phyloP scores from a whole-genome alignment of 140 eudicot species.

The Flaveria floridana region DNA sequence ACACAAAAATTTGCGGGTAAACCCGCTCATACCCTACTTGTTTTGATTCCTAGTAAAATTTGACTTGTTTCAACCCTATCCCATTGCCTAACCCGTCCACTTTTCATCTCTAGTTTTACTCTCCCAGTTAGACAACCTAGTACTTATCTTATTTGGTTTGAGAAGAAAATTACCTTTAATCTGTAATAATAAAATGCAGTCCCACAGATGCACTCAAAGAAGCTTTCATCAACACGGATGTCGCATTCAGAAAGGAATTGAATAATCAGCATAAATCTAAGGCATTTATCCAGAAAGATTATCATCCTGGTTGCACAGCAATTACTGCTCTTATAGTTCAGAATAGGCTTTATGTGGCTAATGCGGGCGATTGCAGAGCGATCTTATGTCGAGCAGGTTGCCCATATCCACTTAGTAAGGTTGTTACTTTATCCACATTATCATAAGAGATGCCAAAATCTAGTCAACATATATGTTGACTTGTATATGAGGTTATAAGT shows the following conservation, averaged over 20 bases:
- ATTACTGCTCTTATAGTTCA: slow-evolving; percentile 63
- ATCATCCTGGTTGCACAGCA: slow-evolving; percentile 98
- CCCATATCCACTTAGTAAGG: slow-evolving; percentile 77
- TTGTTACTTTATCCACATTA: slow-evolving; percentile 18
- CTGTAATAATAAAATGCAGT: slow-evolving; percentile 36
- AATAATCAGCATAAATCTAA: slow-evolving; percentile 48
- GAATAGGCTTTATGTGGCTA: slow-evolving; percentile 79
- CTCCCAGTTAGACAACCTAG: slow-evolving; percentile 4
- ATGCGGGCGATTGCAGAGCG: slow-evolving; percentile 96
- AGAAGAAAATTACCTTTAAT: neutral
- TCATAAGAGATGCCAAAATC: neutral
- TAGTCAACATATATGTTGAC: slow-evolving; percentile 6
- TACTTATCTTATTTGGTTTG: neutral
- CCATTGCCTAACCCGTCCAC: neutral
- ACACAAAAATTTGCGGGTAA: neutral
- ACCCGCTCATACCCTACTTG: neutral
- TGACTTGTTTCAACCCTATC: neutral
- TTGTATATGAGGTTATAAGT: slow-evolving; percentile 17
- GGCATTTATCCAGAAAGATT: slow-evolving; percentile 69
- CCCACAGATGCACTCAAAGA: slow-evolving; percentile 60
- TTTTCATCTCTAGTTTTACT: slow-evolving; percentile 6
- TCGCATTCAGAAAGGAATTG: slow-evolving; percentile 66
- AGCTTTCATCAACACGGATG: slow-evolving; percentile 79
- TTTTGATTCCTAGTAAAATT: neutral
- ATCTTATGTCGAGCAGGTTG: slow-evolving; percentile 72